Percentiles rank a stretch among this genome's conserved stretches.
Evolutionary conservation across 2,329 filamentous ascomycete species (phyloP).

Genomic region (Raffaelea albimanens): DNA sequence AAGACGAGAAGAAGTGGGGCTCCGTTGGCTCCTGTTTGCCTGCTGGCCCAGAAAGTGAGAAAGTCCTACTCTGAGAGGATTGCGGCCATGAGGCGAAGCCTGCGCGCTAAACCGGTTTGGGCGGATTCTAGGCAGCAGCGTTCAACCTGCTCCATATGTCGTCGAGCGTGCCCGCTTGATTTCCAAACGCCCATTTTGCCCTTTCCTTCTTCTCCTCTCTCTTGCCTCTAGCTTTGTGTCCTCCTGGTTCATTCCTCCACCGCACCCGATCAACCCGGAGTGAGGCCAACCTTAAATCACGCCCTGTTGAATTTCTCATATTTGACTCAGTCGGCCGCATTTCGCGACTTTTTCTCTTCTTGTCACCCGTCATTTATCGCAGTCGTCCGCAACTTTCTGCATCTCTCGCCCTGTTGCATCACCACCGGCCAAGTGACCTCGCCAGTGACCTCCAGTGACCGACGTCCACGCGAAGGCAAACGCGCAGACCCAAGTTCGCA

Average conservation of each 20-base stretch:
- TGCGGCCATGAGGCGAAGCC: slow-evolving; percentile 14
- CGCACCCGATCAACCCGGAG: background rate
- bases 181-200: background rate
- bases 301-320: background rate
- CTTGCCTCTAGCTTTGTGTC: background rate
- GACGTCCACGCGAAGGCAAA: no score
- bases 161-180: background rate
- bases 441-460: no score
- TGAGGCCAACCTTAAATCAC: no score
- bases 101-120: slow-evolving; percentile 9
- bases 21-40: background rate
- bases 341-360: no score
- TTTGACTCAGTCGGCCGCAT: background rate
- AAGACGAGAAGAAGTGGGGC: background rate
- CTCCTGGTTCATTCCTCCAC: background rate
- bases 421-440: no score
- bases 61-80: slow-evolving; percentile 12
- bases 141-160: slow-evolving; percentile 11
- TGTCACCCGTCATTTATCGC: no score
- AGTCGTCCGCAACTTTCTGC: no score
- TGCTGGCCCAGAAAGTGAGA: slow-evolving; percentile 3
- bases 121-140: slow-evolving; percentile 15
- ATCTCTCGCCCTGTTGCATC: no score
- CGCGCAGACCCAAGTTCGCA: no score
- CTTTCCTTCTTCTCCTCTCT: background rate